phyloP scores from a whole-genome alignment of 306 rosid genomes.

The Macrotyloma uniflorum region DNA sequence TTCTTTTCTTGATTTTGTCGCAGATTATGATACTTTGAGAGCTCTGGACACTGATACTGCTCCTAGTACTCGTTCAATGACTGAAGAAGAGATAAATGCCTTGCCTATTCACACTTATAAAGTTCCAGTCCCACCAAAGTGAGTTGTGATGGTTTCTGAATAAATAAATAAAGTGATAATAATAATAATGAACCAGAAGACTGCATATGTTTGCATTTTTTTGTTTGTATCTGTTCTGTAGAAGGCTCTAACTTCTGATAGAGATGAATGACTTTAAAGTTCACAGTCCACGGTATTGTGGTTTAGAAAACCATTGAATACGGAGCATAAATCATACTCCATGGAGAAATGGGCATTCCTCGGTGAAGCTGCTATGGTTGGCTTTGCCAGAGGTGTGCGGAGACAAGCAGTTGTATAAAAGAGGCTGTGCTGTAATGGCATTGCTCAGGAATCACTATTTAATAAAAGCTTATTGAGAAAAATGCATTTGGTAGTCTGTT shows the following conservation, averaged over 20 bases:
- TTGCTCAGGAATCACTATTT: neutral
- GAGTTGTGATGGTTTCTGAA: constrained; percentile 34
- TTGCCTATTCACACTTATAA: constrained; percentile 63
- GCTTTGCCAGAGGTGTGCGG: neutral
- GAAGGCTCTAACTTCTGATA: neutral
- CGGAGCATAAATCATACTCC: constrained; percentile 15
- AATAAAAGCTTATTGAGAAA: neutral
- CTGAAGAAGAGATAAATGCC: constrained; percentile 66
- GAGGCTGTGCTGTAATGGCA: constrained; percentile 1
- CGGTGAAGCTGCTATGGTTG: neutral
- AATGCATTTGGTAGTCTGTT: neutral
- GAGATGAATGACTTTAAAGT: neutral
- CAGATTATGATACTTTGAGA: constrained; percentile 53
- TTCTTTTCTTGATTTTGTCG: constrained; percentile 19
- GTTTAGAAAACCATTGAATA: constrained; percentile 4
- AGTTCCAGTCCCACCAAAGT: constrained; percentile 47
- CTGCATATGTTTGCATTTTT: neutral
- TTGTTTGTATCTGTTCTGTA: neutral
- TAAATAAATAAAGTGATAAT: neutral
- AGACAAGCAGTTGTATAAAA: neutral
- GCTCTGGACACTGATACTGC: constrained; percentile 43
- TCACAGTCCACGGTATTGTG: neutral
- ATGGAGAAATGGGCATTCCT: neutral
- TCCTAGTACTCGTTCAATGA: constrained; percentile 52
- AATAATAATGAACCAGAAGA: neutral